Percentiles rank a stretch among this genome's conserved stretches.
These are phyloP conservation scores for Marvania coccoides DNA, from an alignment of 139 green algal species.

Conservation along the genomic window DNA sequence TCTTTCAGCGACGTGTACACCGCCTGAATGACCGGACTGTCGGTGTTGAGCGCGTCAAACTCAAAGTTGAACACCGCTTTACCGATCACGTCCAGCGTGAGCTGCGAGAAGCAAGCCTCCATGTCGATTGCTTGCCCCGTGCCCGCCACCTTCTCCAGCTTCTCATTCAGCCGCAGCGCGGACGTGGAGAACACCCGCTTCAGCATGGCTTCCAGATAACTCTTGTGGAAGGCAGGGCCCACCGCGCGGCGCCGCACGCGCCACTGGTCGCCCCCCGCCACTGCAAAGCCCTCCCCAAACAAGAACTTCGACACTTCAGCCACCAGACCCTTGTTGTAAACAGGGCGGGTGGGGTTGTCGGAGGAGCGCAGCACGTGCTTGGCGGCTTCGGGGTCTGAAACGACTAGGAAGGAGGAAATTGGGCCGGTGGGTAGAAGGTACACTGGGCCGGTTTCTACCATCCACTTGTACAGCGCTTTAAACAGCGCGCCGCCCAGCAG, in stretches of 20 bases:
- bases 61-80: conserved; percentile 99
- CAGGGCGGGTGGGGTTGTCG: conserved; percentile 64
- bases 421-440: conserved; percentile 91
- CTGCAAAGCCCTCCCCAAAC: conserved; percentile 95
- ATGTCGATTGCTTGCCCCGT: conserved; percentile 74
- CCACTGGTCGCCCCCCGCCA: conserved; percentile 80
- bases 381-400: conserved; percentile 80
- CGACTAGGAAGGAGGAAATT: conserved; percentile 80
- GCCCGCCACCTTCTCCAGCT: conserved; percentile 50
- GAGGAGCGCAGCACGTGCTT: conserved; percentile 92
- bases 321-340: conserved; percentile 90
- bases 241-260: conserved; percentile 74
- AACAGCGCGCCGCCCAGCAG: conserved; percentile 96
- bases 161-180: conserved; percentile 57
- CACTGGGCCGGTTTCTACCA: conserved; percentile 83
- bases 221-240: conserved; percentile 83
- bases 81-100: conserved; percentile 98
- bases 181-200: conserved; percentile 72
- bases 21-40: conserved; percentile 81
- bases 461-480: conserved; percentile 78
- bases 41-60: conserved; percentile 83
- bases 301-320: conserved; percentile 90
- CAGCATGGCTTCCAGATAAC: conserved; percentile 91
- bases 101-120: conserved; percentile 89
- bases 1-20: conserved; percentile 99